Conservation (phyloP, 2,329 filamentous ascomycete genomes). For the Colletotrichum sansevieriae region DNA sequence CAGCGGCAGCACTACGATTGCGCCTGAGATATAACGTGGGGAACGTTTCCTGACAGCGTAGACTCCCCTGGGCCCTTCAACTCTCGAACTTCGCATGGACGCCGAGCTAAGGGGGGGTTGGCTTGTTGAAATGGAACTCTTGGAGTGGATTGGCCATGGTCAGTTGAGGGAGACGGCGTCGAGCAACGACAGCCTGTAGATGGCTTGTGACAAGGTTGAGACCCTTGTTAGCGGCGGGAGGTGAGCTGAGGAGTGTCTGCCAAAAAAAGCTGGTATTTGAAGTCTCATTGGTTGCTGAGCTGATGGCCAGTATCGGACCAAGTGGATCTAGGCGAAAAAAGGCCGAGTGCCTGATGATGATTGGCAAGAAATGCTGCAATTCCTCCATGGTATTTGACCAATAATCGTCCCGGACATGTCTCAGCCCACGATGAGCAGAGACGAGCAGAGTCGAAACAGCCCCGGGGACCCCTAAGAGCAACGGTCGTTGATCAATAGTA, state of each 20-base stretch:
- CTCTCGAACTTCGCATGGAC: constrained; percentile 33
- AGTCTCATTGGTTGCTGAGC: constrained; percentile 48
- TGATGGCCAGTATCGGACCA: constrained; percentile 39
- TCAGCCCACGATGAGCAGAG: constrained; percentile 28
- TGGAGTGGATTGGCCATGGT: constrained; percentile 29
- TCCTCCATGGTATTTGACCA: constrained; percentile 28
- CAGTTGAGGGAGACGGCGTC: constrained; percentile 48
- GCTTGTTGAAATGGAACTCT: constrained; percentile 29
- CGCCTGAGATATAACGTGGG: constrained; percentile 20
- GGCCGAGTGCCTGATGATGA: constrained; percentile 24
- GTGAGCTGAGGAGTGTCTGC: constrained; percentile 52
- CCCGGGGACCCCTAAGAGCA: constrained; percentile 24
- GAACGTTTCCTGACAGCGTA: constrained; percentile 31
- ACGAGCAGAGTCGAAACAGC: constrained; percentile 1
- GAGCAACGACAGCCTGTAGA: constrained; percentile 51
- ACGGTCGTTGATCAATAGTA: constrained; percentile 16
- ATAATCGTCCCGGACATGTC: constrained; percentile 1
- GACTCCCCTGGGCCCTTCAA: constrained; percentile 4
- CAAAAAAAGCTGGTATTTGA: constrained; percentile 46
- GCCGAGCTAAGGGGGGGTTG: constrained; percentile 21
- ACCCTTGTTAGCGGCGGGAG: constrained; percentile 46
- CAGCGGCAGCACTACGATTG: constrained; percentile 19
- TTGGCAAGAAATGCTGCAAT: constrained; percentile 40
- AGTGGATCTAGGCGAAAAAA: constrained; percentile 28
- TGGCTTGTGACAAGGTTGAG: constrained; percentile 46